Base-by-base conservation (phyloP, 371 early-diverging fungal species). In the Cokeromyces recurvatus region DNA sequence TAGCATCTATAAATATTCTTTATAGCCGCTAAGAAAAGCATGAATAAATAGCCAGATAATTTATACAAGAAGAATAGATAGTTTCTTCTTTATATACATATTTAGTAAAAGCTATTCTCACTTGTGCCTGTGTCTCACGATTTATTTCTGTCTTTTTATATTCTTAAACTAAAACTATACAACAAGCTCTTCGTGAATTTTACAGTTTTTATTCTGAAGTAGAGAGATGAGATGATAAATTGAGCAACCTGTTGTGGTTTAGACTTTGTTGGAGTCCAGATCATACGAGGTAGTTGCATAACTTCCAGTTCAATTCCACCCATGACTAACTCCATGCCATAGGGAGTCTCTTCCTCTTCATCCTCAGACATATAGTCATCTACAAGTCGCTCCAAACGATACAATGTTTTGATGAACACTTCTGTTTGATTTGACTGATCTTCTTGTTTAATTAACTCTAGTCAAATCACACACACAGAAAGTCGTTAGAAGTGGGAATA, bases 231-330 rank as follows among this genome's bases (percentile, higher is more conserved):
- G n/a, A n/a, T n/a, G n/a, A n/a, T 44, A 15, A 51, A 51, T 51
- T 51, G 27, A 51, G 44, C 39, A 24, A 44, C 25, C 23, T 51
- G 38, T 4, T 32, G 37, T 32, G 44, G 38, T 35, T 37, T 51
- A 51, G 43, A 44, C 24, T 51, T 51, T 31, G 38, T 32, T 16
- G 44, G 44, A 38, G 44, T 43, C 51, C 32, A 51, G 38, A 51
- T 24, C 43, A 44, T 37, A 0, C 9, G 1, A 43, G 44, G 44
- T 24, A 23, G 15, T 4, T n/a, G 35, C 4, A 34, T 15, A 5
- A 34, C 5, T 11, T n/a, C 35, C 14, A 40, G 34, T 23, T 48
- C 41, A 48, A 48, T 16, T 35, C 34, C 42, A 29, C 32, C 49
- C 20, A 41, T 48, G 6, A 34, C 40, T 21, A 23, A 41, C 16